Evolutionary conservation across 179 eudicot genomes (phyloP), one percentile per base, ranked within the genome.

Genomic region (Vitellaria paradoxa): DNA sequence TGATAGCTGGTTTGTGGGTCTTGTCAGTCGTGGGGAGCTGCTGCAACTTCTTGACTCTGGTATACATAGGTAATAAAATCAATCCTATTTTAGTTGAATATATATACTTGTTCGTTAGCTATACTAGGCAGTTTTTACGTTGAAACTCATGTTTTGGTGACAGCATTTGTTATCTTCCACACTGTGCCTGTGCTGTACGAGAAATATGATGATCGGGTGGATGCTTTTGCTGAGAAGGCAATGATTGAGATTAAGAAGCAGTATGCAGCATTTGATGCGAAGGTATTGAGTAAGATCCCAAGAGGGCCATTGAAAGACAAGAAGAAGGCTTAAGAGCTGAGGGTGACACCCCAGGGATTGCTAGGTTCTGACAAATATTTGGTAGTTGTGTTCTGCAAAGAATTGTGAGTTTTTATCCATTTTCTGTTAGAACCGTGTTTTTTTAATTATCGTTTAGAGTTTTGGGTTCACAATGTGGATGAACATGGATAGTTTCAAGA

Each of bases 31-130:
- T 92, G 78, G 91, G 97, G 78, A 86, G 92, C 63, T 86, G 89
- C 81, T 92, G 88, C 87, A 92, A 84, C 84, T 92, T 89, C 88
- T 83, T 92, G 86, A 92, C 93, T 30, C 77, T 92, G 82, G 80
- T 91, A 71, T 92, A 92, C 84, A 87, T 88, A 84, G 65, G 93
- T 88, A 87, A 84, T 63, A 47, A 9, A 2, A 12, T 52, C 17
- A 24, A 30, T 30, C 2, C 1, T 30, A 30, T 30, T 30, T 30
- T 30, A 30, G 37, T 30, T 30, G 37, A 30, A 30, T 30, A 2
- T 30, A 2, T 30, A 0, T 26, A 30, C 61, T 60, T 21, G 3
- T 6, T 50, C 45, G 57, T 12, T 26, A 63, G 7, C 23, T 0
- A 9, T 81, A 21, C 56, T 50, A 3, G 40, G 50, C 65, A 0